Evolutionary conservation across 2,329 filamentous ascomycete genomes (phyloP), one percentile per base, ranked within the genome.

Genomic region (Aspergillus quadrilineatus): DNA sequence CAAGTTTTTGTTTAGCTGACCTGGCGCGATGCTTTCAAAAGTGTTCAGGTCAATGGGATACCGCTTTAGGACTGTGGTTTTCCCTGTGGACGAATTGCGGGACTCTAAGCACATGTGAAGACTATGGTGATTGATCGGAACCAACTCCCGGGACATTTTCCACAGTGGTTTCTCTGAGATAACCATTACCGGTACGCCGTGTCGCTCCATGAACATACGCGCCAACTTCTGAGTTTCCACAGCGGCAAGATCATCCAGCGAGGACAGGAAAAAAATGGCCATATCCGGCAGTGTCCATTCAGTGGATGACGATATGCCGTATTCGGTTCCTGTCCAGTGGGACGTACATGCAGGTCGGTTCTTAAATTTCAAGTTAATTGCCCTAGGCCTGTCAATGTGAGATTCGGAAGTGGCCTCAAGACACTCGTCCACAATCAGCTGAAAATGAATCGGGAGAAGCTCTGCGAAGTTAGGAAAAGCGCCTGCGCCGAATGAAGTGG

Each of bases 351-450:
- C 49, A 12, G 73, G 67, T 4, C 73, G 67, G 34, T 74, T 73
- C 62, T 77, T 77, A 54, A 78, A 71, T 5, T 60, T 64, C 45
- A 79, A 58, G 14, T 59, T 61, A 45, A 79, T 69, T n/a, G 70
- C 67, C 47, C 64, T 66, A 46, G 70, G 63, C 12, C 63, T 65
- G 47, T 64, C 60, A 6, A 61, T 57, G 14, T 61, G 62, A 28
- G 59, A 44, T n/a, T 66, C 66, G 14, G 65, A 66, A 1, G 63
- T 60, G 17, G 75, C 74, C 22, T 66, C 65, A 41, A 72, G 60
- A 56, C 77, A 80, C 56, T 79, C 77, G 46, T 80, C 77, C 37
- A 80, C 77, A 50, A 78, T 72, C 12, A 80, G 70, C 59, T 79
- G 77, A 14, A 78, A 71, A 66, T 75, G 73, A 46, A 75, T 77